Base-by-base conservation (phyloP, 1,139 yeast genomes). In the Arxiozyma heterogenica region DNA sequence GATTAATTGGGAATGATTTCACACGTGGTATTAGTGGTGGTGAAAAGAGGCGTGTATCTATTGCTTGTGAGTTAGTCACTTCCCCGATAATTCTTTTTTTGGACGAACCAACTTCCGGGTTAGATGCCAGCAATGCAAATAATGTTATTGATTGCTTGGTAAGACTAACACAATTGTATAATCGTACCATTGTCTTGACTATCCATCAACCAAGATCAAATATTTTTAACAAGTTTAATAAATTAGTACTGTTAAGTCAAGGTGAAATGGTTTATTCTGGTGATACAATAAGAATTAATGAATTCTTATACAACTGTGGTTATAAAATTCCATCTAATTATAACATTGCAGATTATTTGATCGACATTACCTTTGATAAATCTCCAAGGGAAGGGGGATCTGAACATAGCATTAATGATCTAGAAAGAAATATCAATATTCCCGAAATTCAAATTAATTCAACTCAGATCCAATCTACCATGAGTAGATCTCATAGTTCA, bases 161-260 rank as follows among this genome's bases (percentile, higher is more conserved):
- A 2, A 80, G 86, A 57, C 76, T 93, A 57, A 89, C 97, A 0
- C 76, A 84, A 56, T 86, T 84, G 61, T 87, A 84, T 68, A 83
- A 85, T 57, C 81, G 98, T 66, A 91, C 98, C 0, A 84, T 93
- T 50, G 82, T 93, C 1, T 85, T 93, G 66, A 89, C 98, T 0
- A 93, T 93, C 59, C 98, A 93, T 71, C 98, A 93, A 67, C 98
- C 98, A n/a, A 80, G 98, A 66, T 88, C 96, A 57, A 93, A 93
- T 64, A 91, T 93, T 66, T 97, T 93, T 34, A 83, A 96, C 0
- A 73, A 89, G 54, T 93, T 93, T 71, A 97, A 91, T 67, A 84
- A 85, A 60, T 76, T 93, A 53, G 70, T 93, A 1, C 73, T 93
- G 51, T 75, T 93, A 53, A 87, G 96, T 44, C 85, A 85, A 59